phyloP scores from a whole-genome alignment of 2,329 filamentous ascomycete species.

The Scolecobasidium constrictum region DNA sequence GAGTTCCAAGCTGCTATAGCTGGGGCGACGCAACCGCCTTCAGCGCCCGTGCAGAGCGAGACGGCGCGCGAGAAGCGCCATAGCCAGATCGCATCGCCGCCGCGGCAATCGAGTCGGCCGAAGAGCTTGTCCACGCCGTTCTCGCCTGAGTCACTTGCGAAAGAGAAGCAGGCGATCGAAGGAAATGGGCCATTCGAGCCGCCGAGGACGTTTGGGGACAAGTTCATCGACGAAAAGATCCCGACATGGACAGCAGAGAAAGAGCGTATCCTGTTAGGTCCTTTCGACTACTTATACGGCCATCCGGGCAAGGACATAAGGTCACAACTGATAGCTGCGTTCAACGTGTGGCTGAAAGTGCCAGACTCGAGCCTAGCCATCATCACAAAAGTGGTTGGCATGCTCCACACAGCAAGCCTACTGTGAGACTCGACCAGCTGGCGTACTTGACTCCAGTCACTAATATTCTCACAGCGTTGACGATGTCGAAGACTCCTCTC shows the following conservation, averaged over 20 bases:
- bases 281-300: conserved; percentile 68
- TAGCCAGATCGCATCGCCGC: conserved; percentile 13
- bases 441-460: conserved; percentile 18
- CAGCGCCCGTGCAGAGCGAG: too few relatives aligned
- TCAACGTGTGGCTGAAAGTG: conserved; percentile 71
- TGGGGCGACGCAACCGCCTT: not conserved
- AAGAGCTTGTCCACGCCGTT: not conserved
- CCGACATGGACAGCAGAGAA: conserved; percentile 59
- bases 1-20: not conserved
- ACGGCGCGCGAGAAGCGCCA: too few relatives aligned
- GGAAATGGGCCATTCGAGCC: conserved; percentile 9
- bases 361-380: conserved; percentile 57
- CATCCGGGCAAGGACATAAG: conserved; percentile 82
- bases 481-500: conserved; percentile 75
- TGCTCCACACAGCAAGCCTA: conserved; percentile 76
- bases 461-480: conserved; percentile 44
- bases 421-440: conserved; percentile 36
- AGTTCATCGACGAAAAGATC: conserved; percentile 30
- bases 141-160: too few relatives aligned
- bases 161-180: not conserved
- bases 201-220: conserved; percentile 18
- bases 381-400: conserved; percentile 70
- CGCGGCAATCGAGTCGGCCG: conserved; percentile 10
- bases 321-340: conserved; percentile 65
- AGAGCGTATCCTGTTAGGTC: conserved; percentile 65